These are phyloP conservation scores for Alternaria dauci DNA, from an alignment of 2,329 filamentous ascomycete genomes.

Conservation along the genomic window DNA sequence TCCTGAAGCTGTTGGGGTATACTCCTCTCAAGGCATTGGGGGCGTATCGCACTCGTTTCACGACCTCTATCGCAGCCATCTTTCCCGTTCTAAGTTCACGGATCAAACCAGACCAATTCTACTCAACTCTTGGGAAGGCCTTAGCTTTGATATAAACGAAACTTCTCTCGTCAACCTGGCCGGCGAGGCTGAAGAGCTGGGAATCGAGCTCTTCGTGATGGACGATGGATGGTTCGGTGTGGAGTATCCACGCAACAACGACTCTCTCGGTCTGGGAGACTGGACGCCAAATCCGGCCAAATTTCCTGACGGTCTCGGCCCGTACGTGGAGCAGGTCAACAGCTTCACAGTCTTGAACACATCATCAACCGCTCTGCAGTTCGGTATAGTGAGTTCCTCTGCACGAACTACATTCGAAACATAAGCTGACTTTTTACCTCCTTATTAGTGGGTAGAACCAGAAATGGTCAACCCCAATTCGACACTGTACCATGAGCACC, in stretches of 20 bases:
- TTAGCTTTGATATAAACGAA: conserved; percentile 67
- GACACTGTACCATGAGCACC: conserved; percentile 67
- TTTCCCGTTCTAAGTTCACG: conserved; percentile 66
- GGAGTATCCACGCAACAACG: conserved; percentile 67
- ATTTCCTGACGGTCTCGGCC: conserved; percentile 66
- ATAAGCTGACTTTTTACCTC: background rate
- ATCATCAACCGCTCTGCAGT: conserved; percentile 61
- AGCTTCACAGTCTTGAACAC: conserved; percentile 57
- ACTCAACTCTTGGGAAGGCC: conserved; percentile 72
- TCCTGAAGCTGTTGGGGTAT: conserved; percentile 70
- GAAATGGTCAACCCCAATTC: conserved; percentile 74
- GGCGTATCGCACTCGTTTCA: conserved; percentile 71
- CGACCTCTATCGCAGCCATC: conserved; percentile 67
- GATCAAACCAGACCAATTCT: conserved; percentile 62
- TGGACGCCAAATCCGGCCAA: conserved; percentile 67
- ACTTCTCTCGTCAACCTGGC: conserved; percentile 65
- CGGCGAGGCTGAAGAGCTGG: conserved; percentile 64
- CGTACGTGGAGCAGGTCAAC: conserved; percentile 62
- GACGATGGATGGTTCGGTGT: conserved; percentile 74
- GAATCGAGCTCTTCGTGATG: conserved; percentile 69
- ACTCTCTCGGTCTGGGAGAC: conserved; percentile 68
- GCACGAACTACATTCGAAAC: background rate
- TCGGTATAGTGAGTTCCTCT: conserved; percentile 58
- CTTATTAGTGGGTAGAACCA: conserved; percentile 66
- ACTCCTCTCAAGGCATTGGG: conserved; percentile 66